Evolutionary conservation across 306 rosid genomes (phyloP), one percentile per base, ranked within the genome.

Genomic region (Rosa multiflora): DNA sequence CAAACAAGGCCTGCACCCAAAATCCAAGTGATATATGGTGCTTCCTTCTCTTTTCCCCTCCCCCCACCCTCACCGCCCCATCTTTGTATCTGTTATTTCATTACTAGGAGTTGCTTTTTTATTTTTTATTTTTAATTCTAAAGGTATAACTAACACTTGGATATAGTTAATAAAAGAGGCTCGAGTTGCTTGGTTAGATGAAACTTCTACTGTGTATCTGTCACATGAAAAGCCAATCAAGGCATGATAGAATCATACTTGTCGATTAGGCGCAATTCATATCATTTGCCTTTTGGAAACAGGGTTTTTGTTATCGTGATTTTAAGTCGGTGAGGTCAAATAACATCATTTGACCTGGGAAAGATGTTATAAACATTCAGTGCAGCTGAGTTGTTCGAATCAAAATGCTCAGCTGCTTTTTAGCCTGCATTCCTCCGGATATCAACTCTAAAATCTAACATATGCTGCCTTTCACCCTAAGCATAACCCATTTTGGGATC

Each of bases 1-100:
- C 86, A 95, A 85, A 83, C 86, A 21, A 37, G 99, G 99, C 29
- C 29, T 92, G 86, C 99, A 95, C 82, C 99, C 99, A 48, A 73
- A 26, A 26, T 92, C 76, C 98, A 95, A 90, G 98, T 92, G 85
- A 84, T 48, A 47, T 56, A 47, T 58, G 26, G 55, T 77, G 43
- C 62, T 35, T 64, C 73, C 20, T 77, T 43, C 21, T 70, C 20
- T 26, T 37, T 32, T 8, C 23, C 46, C 70, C 29, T 26, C 29
- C 29, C 29, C 29, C 29, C 29, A 26, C 29, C 29, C 29, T 26
- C 29, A 26, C 29, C 29, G 0, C 29, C 23, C 61, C 23, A 53
- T 14, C 29, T 20, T 14, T 44, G 10, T 75, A 14, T 59, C 21
- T 61, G n/a, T 55, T 44, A 42, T 75, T 42, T 74, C 20, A 14